A percentile compares a stretch with the other conserved stretches of the same genome.
phyloP scores from a whole-genome alignment of 805 yeast species.

The Peterozyma toletana region DNA sequence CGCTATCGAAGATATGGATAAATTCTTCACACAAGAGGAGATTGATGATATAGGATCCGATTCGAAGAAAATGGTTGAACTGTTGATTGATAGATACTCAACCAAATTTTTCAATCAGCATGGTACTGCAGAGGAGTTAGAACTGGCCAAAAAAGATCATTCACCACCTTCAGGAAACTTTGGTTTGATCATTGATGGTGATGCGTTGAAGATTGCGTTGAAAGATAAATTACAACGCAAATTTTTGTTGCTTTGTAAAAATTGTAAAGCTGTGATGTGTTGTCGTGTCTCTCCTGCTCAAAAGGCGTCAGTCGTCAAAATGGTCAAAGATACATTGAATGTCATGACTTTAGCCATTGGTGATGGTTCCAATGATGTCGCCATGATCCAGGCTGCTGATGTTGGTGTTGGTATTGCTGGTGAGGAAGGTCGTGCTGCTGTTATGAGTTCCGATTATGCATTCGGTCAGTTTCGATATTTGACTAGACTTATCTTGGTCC shows the following conservation, averaged over 20 bases:
- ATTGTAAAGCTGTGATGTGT: constrained; percentile 72
- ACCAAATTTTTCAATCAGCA: constrained; percentile 36
- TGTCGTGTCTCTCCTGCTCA: constrained; percentile 83
- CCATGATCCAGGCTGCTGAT: constrained; percentile 83
- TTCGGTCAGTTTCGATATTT: constrained; percentile 72
- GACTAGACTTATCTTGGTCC: constrained; percentile 59
- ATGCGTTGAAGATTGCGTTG: constrained; percentile 43
- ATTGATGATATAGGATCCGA: background rate
- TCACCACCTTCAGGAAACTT: constrained; percentile 49
- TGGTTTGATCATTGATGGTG: constrained; percentile 70
- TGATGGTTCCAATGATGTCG: constrained; percentile 83
- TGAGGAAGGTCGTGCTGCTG: constrained; percentile 83
- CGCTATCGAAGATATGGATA: constrained; percentile 21
- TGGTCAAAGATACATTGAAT: constrained; percentile 55
- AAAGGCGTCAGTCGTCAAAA: constrained; percentile 65
- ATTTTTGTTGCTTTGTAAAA: constrained; percentile 65
- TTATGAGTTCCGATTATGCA: constrained; percentile 80
- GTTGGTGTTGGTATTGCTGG: constrained; percentile 86
- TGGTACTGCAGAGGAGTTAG: constrained; percentile 36
- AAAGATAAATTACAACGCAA: constrained; percentile 29
- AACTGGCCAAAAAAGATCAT: constrained; percentile 52
- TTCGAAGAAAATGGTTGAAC: constrained; percentile 15
- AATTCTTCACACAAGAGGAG: constrained; percentile 2
- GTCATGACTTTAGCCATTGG: constrained; percentile 81
- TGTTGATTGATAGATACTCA: constrained; percentile 39